phyloP scores from a whole-genome alignment of 495 filamentous ascomycete genomes.

The Penicillium turbatum region DNA sequence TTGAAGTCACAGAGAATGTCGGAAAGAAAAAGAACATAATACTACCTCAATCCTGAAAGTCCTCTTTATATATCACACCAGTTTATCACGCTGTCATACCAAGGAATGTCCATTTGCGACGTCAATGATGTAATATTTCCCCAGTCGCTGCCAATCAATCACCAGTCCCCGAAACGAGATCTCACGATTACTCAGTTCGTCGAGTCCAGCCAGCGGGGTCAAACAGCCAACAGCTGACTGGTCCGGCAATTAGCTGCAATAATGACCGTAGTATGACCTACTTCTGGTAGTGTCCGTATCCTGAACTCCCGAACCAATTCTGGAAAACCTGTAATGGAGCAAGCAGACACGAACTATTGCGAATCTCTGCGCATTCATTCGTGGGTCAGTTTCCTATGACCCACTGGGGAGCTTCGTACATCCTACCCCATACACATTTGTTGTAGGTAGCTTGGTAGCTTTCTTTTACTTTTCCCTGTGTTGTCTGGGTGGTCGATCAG shows the following conservation, averaged over 20 bases:
- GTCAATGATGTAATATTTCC: conserved; percentile 16
- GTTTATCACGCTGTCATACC: neutral
- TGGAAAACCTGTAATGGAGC: conserved; percentile 3
- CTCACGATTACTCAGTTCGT: neutral
- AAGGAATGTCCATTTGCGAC: neutral
- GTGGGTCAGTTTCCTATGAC: conserved; percentile 1
- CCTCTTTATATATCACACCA: neutral
- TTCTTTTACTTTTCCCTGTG: too few species aligned
- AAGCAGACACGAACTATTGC: conserved; percentile 6
- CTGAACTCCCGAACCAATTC: neutral
- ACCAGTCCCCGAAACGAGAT: neutral
- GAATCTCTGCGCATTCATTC: conserved; percentile 2
- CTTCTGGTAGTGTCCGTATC: neutral
- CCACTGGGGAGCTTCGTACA: neutral
- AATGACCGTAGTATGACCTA: conserved; percentile 1
- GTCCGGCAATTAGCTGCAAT: neutral
- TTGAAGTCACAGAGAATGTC: too few species aligned
- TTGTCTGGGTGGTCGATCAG: conserved; percentile 2
- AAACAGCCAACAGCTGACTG: neutral
- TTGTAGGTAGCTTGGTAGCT: neutral
- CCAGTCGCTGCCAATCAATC: neutral
- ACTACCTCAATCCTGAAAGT: neutral
- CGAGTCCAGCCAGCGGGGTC: neutral
- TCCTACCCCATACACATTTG: too few species aligned
- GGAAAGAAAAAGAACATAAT: too few species aligned